Conservation (phyloP, 331 rosid genomes). For the Spiraea crenata region DNA sequence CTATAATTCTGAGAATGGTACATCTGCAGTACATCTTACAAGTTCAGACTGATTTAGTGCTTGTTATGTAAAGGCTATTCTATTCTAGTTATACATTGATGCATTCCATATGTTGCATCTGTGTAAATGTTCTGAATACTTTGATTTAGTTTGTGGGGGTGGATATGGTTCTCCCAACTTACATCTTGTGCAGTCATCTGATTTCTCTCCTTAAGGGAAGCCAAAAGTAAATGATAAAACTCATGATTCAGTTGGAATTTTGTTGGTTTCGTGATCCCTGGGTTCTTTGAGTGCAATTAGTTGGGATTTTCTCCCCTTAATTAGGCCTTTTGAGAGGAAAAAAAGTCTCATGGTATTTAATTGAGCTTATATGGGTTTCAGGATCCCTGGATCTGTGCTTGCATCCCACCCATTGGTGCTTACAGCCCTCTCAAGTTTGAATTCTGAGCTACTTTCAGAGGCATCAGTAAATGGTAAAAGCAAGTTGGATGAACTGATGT, state of each 20-base stretch:
- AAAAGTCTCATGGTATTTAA: constrained; percentile 1
- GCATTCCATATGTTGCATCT: background rate
- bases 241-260: background rate
- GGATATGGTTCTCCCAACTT: background rate
- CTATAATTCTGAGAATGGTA: background rate
- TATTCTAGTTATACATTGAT: background rate
- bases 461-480: constrained; percentile 89
- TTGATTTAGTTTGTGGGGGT: background rate
- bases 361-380: constrained; percentile 40
- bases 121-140: background rate
- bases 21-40: background rate
- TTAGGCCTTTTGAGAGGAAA: background rate
- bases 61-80: background rate
- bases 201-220: background rate
- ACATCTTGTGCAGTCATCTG: background rate
- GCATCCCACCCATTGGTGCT: constrained; percentile 92
- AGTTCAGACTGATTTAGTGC: background rate
- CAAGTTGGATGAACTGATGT: constrained; percentile 19
- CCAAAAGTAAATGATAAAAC: background rate
- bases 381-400: constrained; percentile 89
- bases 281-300: constrained; percentile 58
- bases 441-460: constrained; percentile 86
- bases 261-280: constrained; percentile 67
- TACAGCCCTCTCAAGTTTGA: constrained; percentile 88
- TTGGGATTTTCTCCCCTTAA: background rate